Percentiles rank a stretch among this genome's conserved stretches.
phyloP scores from a whole-genome alignment of 164 flowering plant species.

The Piper betle region DNA sequence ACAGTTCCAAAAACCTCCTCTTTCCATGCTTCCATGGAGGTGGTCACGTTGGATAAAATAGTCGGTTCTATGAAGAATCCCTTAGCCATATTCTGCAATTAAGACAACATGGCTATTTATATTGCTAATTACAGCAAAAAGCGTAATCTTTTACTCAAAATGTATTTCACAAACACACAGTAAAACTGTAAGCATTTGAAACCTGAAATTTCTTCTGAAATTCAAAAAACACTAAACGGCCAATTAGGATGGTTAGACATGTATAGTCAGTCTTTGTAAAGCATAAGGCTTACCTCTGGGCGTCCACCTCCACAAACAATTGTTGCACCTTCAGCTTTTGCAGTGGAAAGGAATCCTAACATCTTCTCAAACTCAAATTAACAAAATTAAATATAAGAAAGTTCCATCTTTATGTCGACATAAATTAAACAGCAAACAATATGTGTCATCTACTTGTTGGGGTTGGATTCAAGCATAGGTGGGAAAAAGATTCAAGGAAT shows the following conservation, averaged over 20 bases:
- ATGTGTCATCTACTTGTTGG: too few species aligned
- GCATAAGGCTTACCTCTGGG: constrained; percentile 43
- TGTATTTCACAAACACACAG: neutral
- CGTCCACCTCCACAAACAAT: constrained; percentile 72
- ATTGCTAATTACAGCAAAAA: too few species aligned
- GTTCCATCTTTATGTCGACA: neutral
- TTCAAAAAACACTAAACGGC: too few species aligned
- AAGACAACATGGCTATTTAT: neutral
- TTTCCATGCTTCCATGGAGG: constrained; percentile 95
- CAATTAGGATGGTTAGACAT: too few species aligned
- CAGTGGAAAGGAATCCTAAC: constrained; percentile 59
- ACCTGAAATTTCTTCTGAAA: too few species aligned
- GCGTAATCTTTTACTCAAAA: too few species aligned
- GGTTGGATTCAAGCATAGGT: neutral
- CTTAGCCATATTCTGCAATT: constrained; percentile 68
- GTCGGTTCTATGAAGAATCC: constrained; percentile 81
- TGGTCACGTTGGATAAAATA: constrained; percentile 63
- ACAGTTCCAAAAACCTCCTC: constrained; percentile 99
- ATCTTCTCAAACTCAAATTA: constrained; percentile 77
- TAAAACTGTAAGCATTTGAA: too few species aligned
- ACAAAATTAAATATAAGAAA: neutral
- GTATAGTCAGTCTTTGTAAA: neutral
- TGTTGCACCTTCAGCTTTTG: constrained; percentile 92
- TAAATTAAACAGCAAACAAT: too few species aligned
- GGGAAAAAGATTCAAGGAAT: neutral